A percentile compares a stretch with the other conserved stretches of the same genome.
These are phyloP conservation scores for Hibiscus trionum DNA, from an alignment of 345 rosid genomes.

Conservation along the genomic window DNA sequence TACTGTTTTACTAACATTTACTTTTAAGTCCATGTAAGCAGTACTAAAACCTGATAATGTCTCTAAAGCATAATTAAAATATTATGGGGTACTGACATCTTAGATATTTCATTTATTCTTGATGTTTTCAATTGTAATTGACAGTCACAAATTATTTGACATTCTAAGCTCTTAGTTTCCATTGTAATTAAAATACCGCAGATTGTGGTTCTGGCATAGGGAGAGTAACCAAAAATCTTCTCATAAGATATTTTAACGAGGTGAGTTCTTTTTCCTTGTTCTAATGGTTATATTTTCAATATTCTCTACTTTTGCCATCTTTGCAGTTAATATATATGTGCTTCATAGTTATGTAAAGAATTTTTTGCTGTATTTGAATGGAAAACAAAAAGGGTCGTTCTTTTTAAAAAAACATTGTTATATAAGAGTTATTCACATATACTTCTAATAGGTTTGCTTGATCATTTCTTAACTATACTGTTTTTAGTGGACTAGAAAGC, in stretches of 20 bases:
- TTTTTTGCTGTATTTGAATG: background rate
- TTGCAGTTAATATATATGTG: background rate
- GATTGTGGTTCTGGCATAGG: conserved; percentile 98
- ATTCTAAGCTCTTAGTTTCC: background rate
- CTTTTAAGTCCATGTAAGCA: background rate
- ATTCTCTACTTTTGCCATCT: background rate
- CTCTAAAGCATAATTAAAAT: background rate
- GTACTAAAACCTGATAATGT: background rate
- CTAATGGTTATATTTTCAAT: background rate
- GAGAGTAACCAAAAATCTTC: conserved; percentile 81
- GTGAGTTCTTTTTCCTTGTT: conserved; percentile 22
- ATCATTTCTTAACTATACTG: background rate
- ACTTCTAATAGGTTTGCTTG: background rate
- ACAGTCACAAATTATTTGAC: background rate
- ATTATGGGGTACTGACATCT: background rate
- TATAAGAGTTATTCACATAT: background rate
- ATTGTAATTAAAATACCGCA: conserved; percentile 24
- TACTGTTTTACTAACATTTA: background rate
- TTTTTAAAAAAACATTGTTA: background rate
- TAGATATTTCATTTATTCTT: background rate
- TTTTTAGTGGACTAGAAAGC: background rate
- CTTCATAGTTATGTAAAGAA: background rate
- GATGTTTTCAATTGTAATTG: background rate
- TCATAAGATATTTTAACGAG: conserved; percentile 75
- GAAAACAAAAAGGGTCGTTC: background rate